phyloP scores from a whole-genome alignment of 176 grass and related monocot species.

The Musa schizocarpa region DNA sequence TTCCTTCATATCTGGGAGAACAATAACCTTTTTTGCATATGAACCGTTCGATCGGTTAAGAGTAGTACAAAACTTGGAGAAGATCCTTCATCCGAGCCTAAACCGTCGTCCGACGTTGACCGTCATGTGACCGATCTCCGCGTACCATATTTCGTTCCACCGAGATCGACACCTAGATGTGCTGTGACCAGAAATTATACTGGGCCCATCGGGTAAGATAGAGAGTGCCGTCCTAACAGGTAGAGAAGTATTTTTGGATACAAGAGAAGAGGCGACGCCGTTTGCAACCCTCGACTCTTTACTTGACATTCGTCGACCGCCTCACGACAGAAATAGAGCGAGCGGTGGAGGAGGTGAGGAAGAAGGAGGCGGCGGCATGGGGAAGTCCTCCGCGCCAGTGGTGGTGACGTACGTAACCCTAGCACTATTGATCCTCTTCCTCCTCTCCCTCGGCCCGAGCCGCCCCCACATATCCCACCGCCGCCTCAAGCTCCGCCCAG shows the following conservation, averaged over 20 bases:
- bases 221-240: too few species aligned
- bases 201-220: too few species aligned
- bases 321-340: not conserved
- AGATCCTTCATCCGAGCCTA: too few species aligned
- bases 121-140: too few species aligned
- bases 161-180: too few species aligned
- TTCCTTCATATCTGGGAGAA: too few species aligned
- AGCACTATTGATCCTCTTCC: conserved; percentile 32
- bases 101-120: too few species aligned
- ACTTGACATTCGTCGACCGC: not conserved
- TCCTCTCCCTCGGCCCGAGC: conserved; percentile 33
- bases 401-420: conserved; percentile 3
- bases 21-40: too few species aligned
- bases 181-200: too few species aligned
- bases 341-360: not conserved
- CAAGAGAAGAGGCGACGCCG: not conserved
- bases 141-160: too few species aligned
- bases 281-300: not conserved
- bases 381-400: not conserved
- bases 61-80: too few species aligned
- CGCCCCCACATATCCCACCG: conserved; percentile 31
- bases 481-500: conserved; percentile 66
- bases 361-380: not conserved
- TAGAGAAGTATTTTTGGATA: not conserved
- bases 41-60: too few species aligned